These are phyloP conservation scores for Corniculantispora saksenae DNA, from an alignment of 2,329 filamentous ascomycete genomes.

Conservation along the genomic window DNA sequence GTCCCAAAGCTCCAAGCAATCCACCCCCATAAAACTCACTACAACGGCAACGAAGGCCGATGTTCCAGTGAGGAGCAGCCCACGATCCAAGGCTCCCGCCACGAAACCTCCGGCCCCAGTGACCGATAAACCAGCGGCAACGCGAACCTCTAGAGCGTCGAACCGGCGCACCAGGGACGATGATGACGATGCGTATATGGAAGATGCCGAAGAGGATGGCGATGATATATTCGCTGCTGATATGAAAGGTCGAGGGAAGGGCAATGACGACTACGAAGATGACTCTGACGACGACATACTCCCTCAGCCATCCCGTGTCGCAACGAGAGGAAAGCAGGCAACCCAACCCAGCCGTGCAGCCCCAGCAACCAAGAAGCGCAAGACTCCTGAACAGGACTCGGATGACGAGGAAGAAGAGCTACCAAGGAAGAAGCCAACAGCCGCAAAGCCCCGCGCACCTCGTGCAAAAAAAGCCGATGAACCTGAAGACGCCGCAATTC, in stretches of 20 bases:
- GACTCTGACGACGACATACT: slow-evolving; percentile 72
- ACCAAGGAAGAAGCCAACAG: slow-evolving; percentile 59
- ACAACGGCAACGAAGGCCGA: slow-evolving; percentile 42
- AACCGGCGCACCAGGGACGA: slow-evolving; percentile 46
- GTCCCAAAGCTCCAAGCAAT: slow-evolving; percentile 42
- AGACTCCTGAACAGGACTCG: slow-evolving; percentile 55
- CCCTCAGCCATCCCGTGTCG: slow-evolving; percentile 60
- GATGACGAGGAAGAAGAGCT: slow-evolving; percentile 61
- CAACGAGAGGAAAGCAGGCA: slow-evolving; percentile 41
- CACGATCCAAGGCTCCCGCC: slow-evolving; percentile 43
- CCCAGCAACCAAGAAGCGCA: slow-evolving; percentile 54
- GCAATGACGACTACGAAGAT: slow-evolving; percentile 73
- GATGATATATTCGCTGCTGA: slow-evolving; percentile 84
- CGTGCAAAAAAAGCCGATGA: slow-evolving; percentile 65
- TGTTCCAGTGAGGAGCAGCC: slow-evolving; percentile 53
- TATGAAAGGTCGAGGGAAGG: slow-evolving; percentile 65
- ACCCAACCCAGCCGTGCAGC: slow-evolving; percentile 32
- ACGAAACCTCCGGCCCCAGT: slow-evolving; percentile 30
- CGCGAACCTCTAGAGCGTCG: slow-evolving; percentile 42
- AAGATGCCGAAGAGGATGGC: slow-evolving; percentile 69
- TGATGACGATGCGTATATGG: slow-evolving; percentile 59
- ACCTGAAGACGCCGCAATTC: slow-evolving; percentile 67
- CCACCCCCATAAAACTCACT: slow-evolving; percentile 37
- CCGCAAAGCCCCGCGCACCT: slow-evolving; percentile 59
- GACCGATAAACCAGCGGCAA: slow-evolving; percentile 36